Base-by-base conservation (phyloP, 2,329 filamentous ascomycete species). In the Zymoseptoria passerinii region DNA sequence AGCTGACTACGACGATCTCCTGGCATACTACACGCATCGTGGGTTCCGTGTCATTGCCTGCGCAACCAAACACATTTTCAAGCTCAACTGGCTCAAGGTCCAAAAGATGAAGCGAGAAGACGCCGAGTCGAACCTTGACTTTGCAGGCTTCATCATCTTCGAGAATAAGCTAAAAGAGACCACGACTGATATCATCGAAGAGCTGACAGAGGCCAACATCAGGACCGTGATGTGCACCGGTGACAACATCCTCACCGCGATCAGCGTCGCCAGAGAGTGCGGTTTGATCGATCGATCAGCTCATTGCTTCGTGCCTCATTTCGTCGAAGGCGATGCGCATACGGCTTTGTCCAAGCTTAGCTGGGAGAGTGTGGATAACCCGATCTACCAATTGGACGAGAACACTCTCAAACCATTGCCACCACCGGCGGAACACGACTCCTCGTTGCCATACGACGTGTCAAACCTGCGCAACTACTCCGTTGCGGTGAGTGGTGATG, bases 11-110 rank as follows among this genome's bases (percentile, higher is more conserved):
- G 91, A 97, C 48, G 90, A 96, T 63, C 81, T 95, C 2, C 78
- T 99, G 1, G 86, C 86, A 1, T 86, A 90, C 70, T 99, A 99
- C 74, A 99, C 94, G 0, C 94, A 99, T 68, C 87, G 92, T 69
- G 94, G 95, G 20, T 99, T 92, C 75, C 88, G 94, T 71, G 94
- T 99, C 10, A 99, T 99, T 70, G 95, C 89, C 4, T 96, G 92
- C 70, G 94, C 94, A 5, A 90, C 89, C 0, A 95, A 90, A 71
- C 89, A 94, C 68, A 83, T 97, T 55, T 83, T 85, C 58, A 94
- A 91, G 70, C 80, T 97, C 29, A 95, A 87, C 67, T 96, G 91
- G 92, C 84, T 96, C 56, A 95, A 95, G 71, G 86, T 92, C 6
- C 91, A 97, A 69, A 96, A 95, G 76, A 92, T 97, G 87, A 88